Percentiles rank a stretch among this genome's conserved stretches.
Evolutionary conservation across 2,329 filamentous ascomycete genomes (phyloP).

Genomic region (Arthrobotrys sinensis): DNA sequence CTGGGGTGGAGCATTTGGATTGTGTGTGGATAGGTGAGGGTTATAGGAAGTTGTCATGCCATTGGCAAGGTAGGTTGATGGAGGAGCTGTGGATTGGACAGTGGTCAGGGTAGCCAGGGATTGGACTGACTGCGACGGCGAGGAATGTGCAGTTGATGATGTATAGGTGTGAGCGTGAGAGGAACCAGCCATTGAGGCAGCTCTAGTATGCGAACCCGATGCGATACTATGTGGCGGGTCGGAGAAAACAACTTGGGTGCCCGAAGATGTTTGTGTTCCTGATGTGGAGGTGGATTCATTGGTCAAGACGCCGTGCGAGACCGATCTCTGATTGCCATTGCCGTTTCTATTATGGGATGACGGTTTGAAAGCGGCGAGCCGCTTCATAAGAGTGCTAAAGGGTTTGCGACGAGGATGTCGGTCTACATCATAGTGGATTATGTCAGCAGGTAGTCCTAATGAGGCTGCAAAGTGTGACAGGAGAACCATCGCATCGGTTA

Average conservation of each 20-base stretch:
- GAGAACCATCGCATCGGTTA: conserved; percentile 22
- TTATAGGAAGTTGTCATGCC: conserved; percentile 61
- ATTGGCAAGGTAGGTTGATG: conserved; percentile 66
- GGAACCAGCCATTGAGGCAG: conserved; percentile 74
- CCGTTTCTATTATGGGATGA: conserved; percentile 74
- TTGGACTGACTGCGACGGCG: conserved; percentile 83
- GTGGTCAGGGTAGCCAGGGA: conserved; percentile 88
- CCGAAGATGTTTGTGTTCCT: conserved; percentile 64
- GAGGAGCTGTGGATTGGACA: conserved; percentile 81
- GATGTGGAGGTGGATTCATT: conserved; percentile 50
- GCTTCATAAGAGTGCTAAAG: conserved; percentile 95
- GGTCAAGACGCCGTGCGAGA: conserved; percentile 35
- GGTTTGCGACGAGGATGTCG: conserved; percentile 75
- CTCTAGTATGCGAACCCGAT: conserved; percentile 71
- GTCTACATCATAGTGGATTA: conserved; percentile 27
- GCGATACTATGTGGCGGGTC: conserved; percentile 69
- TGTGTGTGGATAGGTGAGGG: conserved; percentile 63
- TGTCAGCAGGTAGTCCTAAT: conserved; percentile 20
- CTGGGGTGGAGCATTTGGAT: conserved; percentile 65
- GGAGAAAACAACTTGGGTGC: conserved; percentile 73
- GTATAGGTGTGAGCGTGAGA: conserved; percentile 72
- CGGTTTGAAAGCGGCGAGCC: conserved; percentile 87
- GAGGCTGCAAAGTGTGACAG: conserved; percentile 25
- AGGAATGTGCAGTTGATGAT: conserved; percentile 78
- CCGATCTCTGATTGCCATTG: conserved; percentile 66